Evolutionary conservation across 1,139 yeast species (phyloP), one percentile per base, ranked within the genome.

Genomic region (Scheffersomyces cryptocercus): DNA sequence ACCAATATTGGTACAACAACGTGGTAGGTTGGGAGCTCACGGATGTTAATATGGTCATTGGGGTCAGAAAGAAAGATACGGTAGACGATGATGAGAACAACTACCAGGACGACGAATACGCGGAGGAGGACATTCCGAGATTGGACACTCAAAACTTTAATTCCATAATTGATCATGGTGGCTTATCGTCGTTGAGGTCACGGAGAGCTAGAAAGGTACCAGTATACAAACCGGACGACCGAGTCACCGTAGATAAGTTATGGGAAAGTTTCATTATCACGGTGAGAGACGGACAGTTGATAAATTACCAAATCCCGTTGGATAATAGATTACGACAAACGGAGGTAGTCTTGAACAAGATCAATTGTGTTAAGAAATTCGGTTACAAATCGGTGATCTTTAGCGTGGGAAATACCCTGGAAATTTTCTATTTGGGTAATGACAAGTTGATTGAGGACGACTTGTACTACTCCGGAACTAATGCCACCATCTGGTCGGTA

Each of bases 211-310:
- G 20, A 30, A 35, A 20, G 28, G 14, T 10, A 30, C 29, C 26
- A 20, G 33, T 35, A 28, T 13, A 33, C 30, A 39, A 29, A 16
- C 12, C 11, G 20, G 32, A 35, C 12, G 44, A 48, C 26, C 38
- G 36, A 7, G 38, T 43, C 14, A 40, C 49, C 2, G 47, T 56
- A 33, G 53, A 61, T 36, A 70, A 73, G 43, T 51, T 78, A 5
- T 87, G 95, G 91, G 90, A 86, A 61, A 95, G 95, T 0, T 88
- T 89, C 77, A 83, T 89, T 1, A 78, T 88, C 68, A 64, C 73
- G 0, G 74, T 79, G 3, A 79, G 81, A 20, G 77, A 77, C 46
- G 95, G 96, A 0, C 75, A 75, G 38, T 71, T 84, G 12, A 68
- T 77, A 13, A 73, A 71, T 43, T 85, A 84, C 56, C 79, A 78